Base-by-base conservation (phyloP, 331 rosid genomes). In the Acacia concinna region DNA sequence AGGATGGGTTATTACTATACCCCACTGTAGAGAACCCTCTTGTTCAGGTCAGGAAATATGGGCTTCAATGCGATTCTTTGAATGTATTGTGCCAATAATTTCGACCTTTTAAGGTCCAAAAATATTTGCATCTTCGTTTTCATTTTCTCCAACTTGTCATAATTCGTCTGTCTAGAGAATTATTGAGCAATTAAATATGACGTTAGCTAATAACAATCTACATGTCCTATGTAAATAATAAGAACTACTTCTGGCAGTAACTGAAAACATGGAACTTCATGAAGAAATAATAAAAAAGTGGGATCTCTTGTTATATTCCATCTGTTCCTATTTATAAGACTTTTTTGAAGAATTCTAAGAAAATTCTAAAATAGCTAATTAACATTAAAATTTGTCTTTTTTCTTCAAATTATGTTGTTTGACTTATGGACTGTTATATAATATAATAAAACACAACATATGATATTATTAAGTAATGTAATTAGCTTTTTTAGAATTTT, bases 11-110 rank as follows among this genome's bases (percentile, higher is more conserved):
- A 46, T 46, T 46, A 44, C 12, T 32, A 74, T 46, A 74, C 41
- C 76, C 80, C 71, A 81, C 84, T 35, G 7, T 31, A 49, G 25
- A 43, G 46, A 54, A 57, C 70, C 73, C 67, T 43, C 43, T 31
- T 20, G 14, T 2, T 68, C 38, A 31, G 79, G 80, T 21, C 15
- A 68, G 73, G 73, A 68, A 27, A 35, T 23, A 32, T 11, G 44
- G 38, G 51, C 47, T 20, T 23, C 2, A 52, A 49, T 8, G 27
- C 28, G 49, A 30, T 71, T 41, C 73, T 44, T 60, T 20, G 57
- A 62, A 49, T 56, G 17, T 62, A 41, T 71, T 71, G 63, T 32
- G 73, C 21, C 40, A 28, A 51, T 78, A 14, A 52, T 68, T 78
- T 54, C 44, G 68, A 52, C 20, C 34, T 34, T 41, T 54, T 72